phyloP scores from a whole-genome alignment of 1,284 basidiomycete genomes.

The Leccinum subrobustum region DNA sequence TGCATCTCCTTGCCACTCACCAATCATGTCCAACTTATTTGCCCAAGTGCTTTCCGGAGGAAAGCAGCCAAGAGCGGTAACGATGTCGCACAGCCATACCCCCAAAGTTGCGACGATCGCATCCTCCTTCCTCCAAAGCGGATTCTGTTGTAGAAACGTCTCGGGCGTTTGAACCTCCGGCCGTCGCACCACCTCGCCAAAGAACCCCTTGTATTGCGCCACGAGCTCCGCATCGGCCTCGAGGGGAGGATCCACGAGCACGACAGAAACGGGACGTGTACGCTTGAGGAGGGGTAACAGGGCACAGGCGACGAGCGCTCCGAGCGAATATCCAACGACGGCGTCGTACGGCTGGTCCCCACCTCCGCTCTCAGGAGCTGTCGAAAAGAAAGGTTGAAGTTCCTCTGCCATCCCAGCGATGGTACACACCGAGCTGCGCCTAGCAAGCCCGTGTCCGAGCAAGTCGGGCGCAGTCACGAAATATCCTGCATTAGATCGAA shows the following conservation, averaged over 20 bases:
- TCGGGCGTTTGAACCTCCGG: constrained; percentile 2
- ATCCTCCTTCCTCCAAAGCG: constrained; percentile 1
- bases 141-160: neutral
- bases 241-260: constrained; percentile 20
- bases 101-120: neutral
- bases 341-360: constrained; percentile 1
- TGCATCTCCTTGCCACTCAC: no score
- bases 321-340: constrained; percentile 26
- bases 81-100: constrained; percentile 1
- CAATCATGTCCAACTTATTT: no score
- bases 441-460: constrained; percentile 22
- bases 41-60: no score
- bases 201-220: neutral
- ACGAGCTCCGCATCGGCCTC: neutral
- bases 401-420: constrained; percentile 13
- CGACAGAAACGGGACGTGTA: constrained; percentile 2
- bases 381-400: constrained; percentile 11
- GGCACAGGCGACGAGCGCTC: constrained; percentile 9
- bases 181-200: neutral
- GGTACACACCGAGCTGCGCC: constrained; percentile 12
- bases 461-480: constrained; percentile 19
- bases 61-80: neutral
- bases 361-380: neutral
- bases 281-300: constrained; percentile 8
- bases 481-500: constrained; percentile 10